These are phyloP conservation scores for Macadamia integrifolia DNA, from an alignment of 164 flowering plant genomes.

Conservation along the genomic window DNA sequence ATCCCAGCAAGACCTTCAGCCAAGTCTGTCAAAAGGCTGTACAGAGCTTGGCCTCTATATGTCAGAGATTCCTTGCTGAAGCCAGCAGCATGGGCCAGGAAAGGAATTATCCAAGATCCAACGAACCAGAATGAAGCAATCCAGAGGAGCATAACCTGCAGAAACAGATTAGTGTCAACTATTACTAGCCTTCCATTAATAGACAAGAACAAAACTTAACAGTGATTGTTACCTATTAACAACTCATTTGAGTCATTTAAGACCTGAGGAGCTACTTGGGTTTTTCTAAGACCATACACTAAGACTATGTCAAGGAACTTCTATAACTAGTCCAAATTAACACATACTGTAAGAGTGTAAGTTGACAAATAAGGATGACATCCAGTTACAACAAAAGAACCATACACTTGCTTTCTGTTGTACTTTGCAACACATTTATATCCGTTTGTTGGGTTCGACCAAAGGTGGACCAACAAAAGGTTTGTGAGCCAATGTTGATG, in stretches of 20 bases:
- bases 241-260: background rate
- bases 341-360: too few species aligned
- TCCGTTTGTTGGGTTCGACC: too few species aligned
- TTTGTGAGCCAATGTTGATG: too few species aligned
- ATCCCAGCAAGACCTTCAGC: constrained; percentile 93
- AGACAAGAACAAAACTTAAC: background rate
- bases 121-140: constrained; percentile 91
- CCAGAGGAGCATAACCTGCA: constrained; percentile 97
- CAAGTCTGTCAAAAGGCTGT: constrained; percentile 87
- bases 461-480: too few species aligned
- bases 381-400: too few species aligned
- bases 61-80: constrained; percentile 76
- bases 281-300: background rate
- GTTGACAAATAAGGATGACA: too few species aligned
- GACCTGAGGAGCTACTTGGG: too few species aligned
- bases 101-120: constrained; percentile 95
- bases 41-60: constrained; percentile 87
- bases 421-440: too few species aligned
- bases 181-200: background rate
- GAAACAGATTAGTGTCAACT: background rate
- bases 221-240: background rate
- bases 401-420: too few species aligned
- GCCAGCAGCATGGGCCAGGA: constrained; percentile 72
- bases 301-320: background rate
- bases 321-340: too few species aligned